Evolutionary conservation across 176 grass and related monocot species (phyloP), one percentile per base, ranked within the genome.

Genomic region (Thinopyrum elongatum): DNA sequence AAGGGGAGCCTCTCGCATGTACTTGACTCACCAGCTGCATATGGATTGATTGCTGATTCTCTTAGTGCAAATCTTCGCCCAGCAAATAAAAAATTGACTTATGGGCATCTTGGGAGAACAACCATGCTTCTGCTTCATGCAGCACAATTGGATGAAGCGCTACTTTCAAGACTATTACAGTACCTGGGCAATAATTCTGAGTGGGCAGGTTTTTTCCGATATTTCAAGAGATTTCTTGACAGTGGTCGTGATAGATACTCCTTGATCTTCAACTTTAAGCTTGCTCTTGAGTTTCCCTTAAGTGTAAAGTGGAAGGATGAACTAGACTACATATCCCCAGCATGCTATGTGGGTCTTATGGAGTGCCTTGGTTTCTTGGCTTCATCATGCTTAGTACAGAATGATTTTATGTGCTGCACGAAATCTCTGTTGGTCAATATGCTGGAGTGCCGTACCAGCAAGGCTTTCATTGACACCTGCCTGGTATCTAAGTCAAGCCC

Each of bases 291-390:
- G 60, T 82, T 19, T 8, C 81, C 92, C 35, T 89, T 64, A 14
- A 21, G 31, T 13, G 16, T 58, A 29, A 13, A 88, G 23, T 92
- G 92, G 92, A 83, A 0, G 76, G 4, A 0, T 3, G 74, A 91
- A 65, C 8, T 0, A 9, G 89, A 92, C 77, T 97, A 88, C 65
- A 70, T 97, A 31, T 87, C 90, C 6, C 90, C 84, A 2, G 17
- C 78, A 7, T 92, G 84, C 30, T 94, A 74, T 71, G 61, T 94
- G 34, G 85, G 89, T 77, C 90, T 97, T 22, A 33, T 92, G 6
- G 90, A 92, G n/a, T 86, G 71, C 51, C 88, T 97, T 80, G 44
- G 44, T 16, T 92, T 94, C 38, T 83, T 94, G 35, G 66, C 88
- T 66, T 84, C 81, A 14, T 89, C 86, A 3, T 78, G 60, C 49